These are phyloP conservation scores for Sordaria brevicollis DNA, from an alignment of 495 filamentous ascomycete genomes.

Conservation along the genomic window DNA sequence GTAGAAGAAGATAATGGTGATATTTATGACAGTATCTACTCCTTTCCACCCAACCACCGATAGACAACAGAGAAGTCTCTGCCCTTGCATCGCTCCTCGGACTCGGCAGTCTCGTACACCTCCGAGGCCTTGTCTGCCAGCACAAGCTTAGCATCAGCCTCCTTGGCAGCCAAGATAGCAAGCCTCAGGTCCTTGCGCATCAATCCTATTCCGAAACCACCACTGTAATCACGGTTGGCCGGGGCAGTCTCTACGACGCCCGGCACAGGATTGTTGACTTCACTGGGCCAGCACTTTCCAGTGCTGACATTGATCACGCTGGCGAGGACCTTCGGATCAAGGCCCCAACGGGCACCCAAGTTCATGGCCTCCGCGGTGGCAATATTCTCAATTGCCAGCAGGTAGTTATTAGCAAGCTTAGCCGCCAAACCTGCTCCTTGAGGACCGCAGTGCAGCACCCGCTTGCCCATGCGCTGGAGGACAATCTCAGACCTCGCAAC, in stretches of 20 bases:
- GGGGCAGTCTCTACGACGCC: constrained; percentile 69
- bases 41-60: constrained; percentile 51
- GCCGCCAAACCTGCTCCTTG: constrained; percentile 73
- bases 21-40: constrained; percentile 14
- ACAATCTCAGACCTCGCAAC: constrained; percentile 52
- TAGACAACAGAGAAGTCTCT: constrained; percentile 85
- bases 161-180: constrained; percentile 60
- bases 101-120: constrained; percentile 56
- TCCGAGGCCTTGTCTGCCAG: constrained; percentile 53
- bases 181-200: constrained; percentile 78
- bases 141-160: constrained; percentile 54
- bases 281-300: constrained; percentile 83
- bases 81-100: constrained; percentile 50
- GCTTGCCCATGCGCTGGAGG: constrained; percentile 70
- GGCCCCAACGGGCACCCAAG: constrained; percentile 71
- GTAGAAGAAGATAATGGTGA: not conserved
- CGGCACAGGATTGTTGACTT: constrained; percentile 86
- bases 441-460: constrained; percentile 67
- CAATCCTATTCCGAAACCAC: constrained; percentile 72
- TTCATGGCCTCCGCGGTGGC: constrained; percentile 91
- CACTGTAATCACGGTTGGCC: constrained; percentile 61
- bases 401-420: constrained; percentile 91
- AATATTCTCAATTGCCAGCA: constrained; percentile 86
- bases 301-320: constrained; percentile 77
- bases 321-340: constrained; percentile 69